Evolutionary conservation across 2,329 filamentous ascomycete genomes (phyloP).

Genomic region (Nothophoma quercina): DNA sequence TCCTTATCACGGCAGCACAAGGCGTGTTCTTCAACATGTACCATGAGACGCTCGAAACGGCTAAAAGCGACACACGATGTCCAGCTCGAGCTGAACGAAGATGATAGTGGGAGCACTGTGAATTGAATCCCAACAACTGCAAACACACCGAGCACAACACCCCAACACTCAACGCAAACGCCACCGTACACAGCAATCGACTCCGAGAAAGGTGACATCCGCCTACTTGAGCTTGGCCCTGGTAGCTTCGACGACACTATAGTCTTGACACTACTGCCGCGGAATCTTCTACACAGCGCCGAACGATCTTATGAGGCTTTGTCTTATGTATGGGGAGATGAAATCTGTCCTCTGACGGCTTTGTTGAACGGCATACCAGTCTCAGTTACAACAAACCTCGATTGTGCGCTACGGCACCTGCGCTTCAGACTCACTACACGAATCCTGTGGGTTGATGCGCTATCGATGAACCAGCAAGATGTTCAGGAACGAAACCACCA

Average conservation of each 20-base stretch:
- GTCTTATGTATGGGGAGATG: conserved; percentile 9
- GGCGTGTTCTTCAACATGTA: too few species aligned
- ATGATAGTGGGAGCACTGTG: too few species aligned
- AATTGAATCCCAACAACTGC: background rate
- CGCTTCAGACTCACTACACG: background rate
- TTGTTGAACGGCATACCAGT: background rate
- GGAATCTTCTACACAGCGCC: background rate
- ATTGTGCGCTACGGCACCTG: background rate
- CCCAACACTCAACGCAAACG: background rate
- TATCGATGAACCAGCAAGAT: conserved; percentile 10
- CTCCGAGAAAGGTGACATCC: background rate
- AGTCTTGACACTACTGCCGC: background rate
- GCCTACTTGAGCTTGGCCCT: background rate
- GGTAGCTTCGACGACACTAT: conserved; percentile 1
- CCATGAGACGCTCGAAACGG: too few species aligned
- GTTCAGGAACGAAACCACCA: conserved; percentile 6
- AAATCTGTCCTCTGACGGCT: background rate
- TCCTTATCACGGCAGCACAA: too few species aligned
- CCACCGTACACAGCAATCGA: background rate
- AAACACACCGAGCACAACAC: background rate
- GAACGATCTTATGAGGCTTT: conserved; percentile 7
- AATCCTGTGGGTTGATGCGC: conserved; percentile 5
- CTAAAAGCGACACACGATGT: too few species aligned
- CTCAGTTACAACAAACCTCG: background rate
- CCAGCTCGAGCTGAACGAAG: too few species aligned